Evolutionary conservation across 2,329 filamentous ascomycete genomes (phyloP).

Genomic region (Sporothrix pseudoabietina): DNA sequence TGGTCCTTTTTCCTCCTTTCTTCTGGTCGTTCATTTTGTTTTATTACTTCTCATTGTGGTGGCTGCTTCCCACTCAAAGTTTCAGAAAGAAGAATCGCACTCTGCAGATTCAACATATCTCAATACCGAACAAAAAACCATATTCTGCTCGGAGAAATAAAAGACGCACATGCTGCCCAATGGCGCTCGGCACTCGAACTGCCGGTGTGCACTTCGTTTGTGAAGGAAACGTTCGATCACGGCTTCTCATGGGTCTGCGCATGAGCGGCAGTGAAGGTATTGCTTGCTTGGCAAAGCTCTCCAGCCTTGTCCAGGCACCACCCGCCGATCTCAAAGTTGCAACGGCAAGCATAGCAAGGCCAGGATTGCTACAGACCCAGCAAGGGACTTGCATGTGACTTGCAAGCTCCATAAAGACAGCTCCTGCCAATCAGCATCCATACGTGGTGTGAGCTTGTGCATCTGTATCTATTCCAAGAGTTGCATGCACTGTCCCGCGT

Average conservation of each 20-base stretch:
- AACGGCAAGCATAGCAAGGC: neutral
- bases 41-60: neutral
- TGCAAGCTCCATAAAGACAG: too few species aligned
- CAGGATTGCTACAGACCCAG: neutral
- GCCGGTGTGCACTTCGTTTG: neutral
- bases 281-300: neutral
- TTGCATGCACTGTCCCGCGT: neutral
- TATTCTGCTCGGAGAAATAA: neutral
- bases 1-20: neutral
- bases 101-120: neutral
- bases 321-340: neutral
- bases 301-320: conserved; percentile 13
- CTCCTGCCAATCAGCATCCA: conserved; percentile 6
- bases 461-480: neutral
- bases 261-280: neutral
- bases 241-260: neutral
- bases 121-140: neutral
- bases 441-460: neutral
- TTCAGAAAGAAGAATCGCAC: neutral
- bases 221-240: neutral
- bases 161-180: neutral
- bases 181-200: neutral
- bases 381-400: conserved; percentile 8
- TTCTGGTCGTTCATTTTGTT: neutral
- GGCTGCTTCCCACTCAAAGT: neutral